phyloP scores from a whole-genome alignment of 176 grass and related monocot species.

The Microstegium vimineum region DNA sequence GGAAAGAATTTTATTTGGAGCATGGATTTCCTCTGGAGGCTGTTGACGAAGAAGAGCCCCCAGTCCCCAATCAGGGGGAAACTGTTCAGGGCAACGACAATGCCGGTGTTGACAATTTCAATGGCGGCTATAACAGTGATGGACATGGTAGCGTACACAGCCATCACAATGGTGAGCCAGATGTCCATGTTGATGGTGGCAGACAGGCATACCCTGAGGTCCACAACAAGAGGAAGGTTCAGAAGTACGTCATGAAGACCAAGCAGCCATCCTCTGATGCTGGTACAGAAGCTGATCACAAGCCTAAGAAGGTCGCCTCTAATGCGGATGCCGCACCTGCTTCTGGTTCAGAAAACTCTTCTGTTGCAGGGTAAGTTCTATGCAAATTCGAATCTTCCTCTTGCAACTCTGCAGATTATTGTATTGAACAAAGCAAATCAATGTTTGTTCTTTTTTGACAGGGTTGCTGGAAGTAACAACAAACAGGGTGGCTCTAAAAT shows the following conservation, averaged over 20 bases:
- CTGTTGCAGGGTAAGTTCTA: too few relatives aligned
- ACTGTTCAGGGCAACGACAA: not conserved
- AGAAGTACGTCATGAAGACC: not conserved
- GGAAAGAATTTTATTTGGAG: not conserved
- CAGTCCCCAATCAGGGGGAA: not conserved
- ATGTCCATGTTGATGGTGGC: not conserved
- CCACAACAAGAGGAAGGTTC: not conserved
- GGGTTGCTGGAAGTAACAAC: too few relatives aligned
- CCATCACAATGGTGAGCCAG: not conserved
- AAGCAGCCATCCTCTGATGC: not conserved
- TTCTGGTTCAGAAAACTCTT: too few relatives aligned
- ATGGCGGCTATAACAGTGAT: not conserved
- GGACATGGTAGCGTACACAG: not conserved
- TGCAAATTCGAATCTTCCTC: too few relatives aligned
- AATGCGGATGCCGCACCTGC: too few relatives aligned
- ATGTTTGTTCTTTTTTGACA: too few relatives aligned
- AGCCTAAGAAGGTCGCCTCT: constrained; percentile 7
- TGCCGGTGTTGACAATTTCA: not conserved
- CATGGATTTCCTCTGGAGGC: not conserved
- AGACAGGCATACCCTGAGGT: not conserved
- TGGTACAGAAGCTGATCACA: constrained; percentile 22
- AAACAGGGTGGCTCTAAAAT: not conserved
- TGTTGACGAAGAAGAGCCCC: not conserved
- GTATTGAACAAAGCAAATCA: too few relatives aligned
- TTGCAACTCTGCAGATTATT: too few relatives aligned